These are phyloP conservation scores for Sphaerostilbella broomeana DNA, from an alignment of 2,329 filamentous ascomycete species.

Conservation along the genomic window DNA sequence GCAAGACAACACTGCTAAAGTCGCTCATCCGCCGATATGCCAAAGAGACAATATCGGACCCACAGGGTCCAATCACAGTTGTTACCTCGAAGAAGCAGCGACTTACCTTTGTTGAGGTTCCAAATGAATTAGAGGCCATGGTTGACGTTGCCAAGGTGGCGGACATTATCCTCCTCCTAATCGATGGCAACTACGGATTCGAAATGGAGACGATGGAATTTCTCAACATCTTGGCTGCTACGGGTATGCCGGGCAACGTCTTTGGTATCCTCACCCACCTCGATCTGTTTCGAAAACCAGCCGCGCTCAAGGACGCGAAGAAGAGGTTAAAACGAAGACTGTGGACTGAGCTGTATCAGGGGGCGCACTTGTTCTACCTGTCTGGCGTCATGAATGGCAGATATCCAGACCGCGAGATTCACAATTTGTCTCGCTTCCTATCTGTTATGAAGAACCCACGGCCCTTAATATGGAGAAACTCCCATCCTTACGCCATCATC, in stretches of 20 bases:
- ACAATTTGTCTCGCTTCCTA: conserved; percentile 90
- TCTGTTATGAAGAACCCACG: conserved; percentile 99
- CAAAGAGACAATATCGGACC: conserved; percentile 87
- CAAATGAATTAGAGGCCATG: conserved; percentile 94
- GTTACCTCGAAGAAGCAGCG: conserved; percentile 94
- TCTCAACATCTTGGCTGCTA: conserved; percentile 83
- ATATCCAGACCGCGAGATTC: conserved; percentile 92
- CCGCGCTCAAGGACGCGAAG: conserved; percentile 86
- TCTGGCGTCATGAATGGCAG: conserved; percentile 94
- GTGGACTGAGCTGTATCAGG: conserved; percentile 95
- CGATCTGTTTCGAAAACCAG: conserved; percentile 90
- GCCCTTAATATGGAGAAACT: conserved; percentile 93
- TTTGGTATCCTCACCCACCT: conserved; percentile 96
- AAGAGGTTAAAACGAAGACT: conserved; percentile 93
- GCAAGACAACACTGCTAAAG: conserved; percentile 93
- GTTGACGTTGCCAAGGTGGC: conserved; percentile 96
- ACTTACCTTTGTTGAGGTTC: conserved; percentile 92
- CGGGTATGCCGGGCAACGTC: conserved; percentile 97
- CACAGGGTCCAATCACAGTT: conserved; percentile 87
- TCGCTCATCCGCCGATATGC: conserved; percentile 90
- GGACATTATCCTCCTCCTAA: conserved; percentile 95
- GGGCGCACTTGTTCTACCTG: conserved; percentile 93
- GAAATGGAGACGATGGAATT: conserved; percentile 99
- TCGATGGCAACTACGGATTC: conserved; percentile 97
- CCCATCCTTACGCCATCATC: conserved; percentile 87